Evolutionary conservation across 2,329 filamentous ascomycete species (phyloP).

Genomic region (Chaetomium sp.): DNA sequence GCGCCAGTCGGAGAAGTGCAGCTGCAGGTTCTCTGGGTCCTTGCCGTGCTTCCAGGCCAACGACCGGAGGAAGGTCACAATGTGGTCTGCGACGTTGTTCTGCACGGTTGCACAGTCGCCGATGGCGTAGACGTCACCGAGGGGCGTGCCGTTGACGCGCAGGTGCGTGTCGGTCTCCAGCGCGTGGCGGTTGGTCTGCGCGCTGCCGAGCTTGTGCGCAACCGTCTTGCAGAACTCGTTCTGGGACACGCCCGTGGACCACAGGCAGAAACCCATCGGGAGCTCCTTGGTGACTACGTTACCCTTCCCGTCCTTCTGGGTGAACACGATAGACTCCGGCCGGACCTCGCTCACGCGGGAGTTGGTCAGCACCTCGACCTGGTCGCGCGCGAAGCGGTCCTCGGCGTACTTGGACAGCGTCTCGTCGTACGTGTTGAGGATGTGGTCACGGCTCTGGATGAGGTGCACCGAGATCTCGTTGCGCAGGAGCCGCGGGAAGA

Average conservation of each 20-base stretch:
- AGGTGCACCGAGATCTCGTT: conserved; percentile 98
- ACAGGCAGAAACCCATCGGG: conserved; percentile 91
- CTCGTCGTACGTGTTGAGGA: conserved; percentile 97
- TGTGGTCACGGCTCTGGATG: conserved; percentile 90
- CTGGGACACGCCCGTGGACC: conserved; percentile 93
- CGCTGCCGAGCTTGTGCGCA: conserved; percentile 65
- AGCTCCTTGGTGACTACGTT: conserved; percentile 81
- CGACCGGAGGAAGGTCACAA: conserved; percentile 81
- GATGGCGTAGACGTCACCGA: conserved; percentile 94
- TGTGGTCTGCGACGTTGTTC: conserved; percentile 90
- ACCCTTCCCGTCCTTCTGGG: conserved; percentile 70
- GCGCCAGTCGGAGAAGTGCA: conserved; percentile 86
- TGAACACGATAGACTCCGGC: conserved; percentile 79
- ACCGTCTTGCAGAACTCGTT: conserved; percentile 72
- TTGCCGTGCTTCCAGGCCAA: conserved; percentile 88
- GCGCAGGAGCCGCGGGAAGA: conserved; percentile 83
- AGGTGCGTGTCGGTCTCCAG: conserved; percentile 93
- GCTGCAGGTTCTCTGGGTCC: conserved; percentile 79
- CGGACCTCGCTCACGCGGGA: conserved; percentile 86
- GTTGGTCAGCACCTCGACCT: conserved; percentile 87
- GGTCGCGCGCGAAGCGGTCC: conserved; percentile 80
- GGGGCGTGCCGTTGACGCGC: conserved; percentile 76
- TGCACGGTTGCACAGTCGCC: conserved; percentile 96
- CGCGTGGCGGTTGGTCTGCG: conserved; percentile 82
- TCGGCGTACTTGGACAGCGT: conserved; percentile 89